Conservation (phyloP, 805 yeast genomes). For the Nakazawaea ernobii region DNA sequence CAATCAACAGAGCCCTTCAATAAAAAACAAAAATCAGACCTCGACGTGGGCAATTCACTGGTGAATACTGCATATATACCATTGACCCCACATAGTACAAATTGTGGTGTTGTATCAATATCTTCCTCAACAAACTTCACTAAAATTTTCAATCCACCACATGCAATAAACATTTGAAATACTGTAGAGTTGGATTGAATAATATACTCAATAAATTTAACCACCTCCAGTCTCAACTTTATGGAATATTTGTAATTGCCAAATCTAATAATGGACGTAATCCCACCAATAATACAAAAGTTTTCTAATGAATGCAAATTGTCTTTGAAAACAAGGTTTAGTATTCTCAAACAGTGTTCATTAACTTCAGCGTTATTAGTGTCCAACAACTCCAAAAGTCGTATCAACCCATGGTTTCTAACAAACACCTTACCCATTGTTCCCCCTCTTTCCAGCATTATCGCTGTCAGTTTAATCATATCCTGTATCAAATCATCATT, state of each 20-base stretch:
- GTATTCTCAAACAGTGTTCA: neutral
- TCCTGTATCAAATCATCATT: conserved; percentile 4
- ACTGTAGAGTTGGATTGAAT: conserved; percentile 18
- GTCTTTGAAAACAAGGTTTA: neutral
- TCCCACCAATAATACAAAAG: conserved; percentile 13
- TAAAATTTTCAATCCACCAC: conserved; percentile 37
- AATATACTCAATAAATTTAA: conserved; percentile 3
- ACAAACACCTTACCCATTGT: neutral
- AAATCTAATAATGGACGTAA: conserved; percentile 5
- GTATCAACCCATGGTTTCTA: conserved; percentile 9
- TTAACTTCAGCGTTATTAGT: neutral
- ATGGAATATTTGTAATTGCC: neutral
- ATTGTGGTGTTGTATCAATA: conserved; percentile 32
- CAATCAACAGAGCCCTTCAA: conserved; percentile 28
- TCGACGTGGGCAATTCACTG: conserved; percentile 29
- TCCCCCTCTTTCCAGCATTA: neutral
- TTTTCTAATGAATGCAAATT: conserved; percentile 5
- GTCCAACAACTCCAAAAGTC: conserved; percentile 5
- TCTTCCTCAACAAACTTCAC: conserved; percentile 38
- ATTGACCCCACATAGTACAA: conserved; percentile 34
- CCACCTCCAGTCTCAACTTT: conserved; percentile 3
- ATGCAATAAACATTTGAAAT: conserved; percentile 36
- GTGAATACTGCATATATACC: conserved; percentile 31
- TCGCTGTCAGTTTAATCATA: neutral
- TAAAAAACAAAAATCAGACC: conserved; percentile 37